A percentile compares a stretch with the other conserved stretches of the same genome.
Conservation (phyloP, 1,284 basidiomycete species). For the Ceratobasidium theobromae region DNA sequence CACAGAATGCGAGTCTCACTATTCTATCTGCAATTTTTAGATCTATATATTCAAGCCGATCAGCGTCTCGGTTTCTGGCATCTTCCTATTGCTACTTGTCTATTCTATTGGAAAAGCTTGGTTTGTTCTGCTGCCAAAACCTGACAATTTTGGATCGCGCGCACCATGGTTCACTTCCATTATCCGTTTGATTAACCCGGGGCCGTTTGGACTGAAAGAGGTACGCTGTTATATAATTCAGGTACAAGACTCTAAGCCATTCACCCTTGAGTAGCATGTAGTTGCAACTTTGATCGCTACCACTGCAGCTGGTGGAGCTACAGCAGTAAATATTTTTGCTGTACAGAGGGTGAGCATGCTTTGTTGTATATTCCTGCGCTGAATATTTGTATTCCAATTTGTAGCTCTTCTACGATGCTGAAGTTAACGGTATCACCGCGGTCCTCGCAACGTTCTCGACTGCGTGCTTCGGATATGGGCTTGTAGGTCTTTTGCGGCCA, state of each 20-base stretch:
- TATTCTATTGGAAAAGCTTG: constrained; percentile 57
- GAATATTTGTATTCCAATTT: not conserved
- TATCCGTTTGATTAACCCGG: constrained; percentile 58
- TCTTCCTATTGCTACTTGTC: constrained; percentile 61
- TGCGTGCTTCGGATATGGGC: constrained; percentile 64
- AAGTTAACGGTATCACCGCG: constrained; percentile 58
- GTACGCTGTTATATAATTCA: constrained; percentile 41
- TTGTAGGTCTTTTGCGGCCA: constrained; percentile 58
- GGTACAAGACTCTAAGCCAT: constrained; percentile 31
- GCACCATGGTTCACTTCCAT: constrained; percentile 47
- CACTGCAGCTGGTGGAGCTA: constrained; percentile 55
- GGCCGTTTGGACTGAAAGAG: constrained; percentile 61
- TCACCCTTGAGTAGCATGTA: constrained; percentile 51
- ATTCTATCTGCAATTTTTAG: constrained; percentile 42
- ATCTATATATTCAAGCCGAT: constrained; percentile 66
- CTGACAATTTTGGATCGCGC: constrained; percentile 46
- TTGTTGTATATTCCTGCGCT: not conserved
- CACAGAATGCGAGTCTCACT: constrained; percentile 35
- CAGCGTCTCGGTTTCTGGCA: constrained; percentile 53
- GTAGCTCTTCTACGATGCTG: constrained; percentile 61
- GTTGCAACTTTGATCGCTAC: constrained; percentile 62
- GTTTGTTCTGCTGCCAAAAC: constrained; percentile 47
- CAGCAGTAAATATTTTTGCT: constrained; percentile 60
- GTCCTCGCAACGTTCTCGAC: constrained; percentile 66
- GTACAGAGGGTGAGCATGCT: constrained; percentile 57